phyloP scores from a whole-genome alignment of 2,329 filamentous ascomycete species.

The Cryphonectria carpinicola region DNA sequence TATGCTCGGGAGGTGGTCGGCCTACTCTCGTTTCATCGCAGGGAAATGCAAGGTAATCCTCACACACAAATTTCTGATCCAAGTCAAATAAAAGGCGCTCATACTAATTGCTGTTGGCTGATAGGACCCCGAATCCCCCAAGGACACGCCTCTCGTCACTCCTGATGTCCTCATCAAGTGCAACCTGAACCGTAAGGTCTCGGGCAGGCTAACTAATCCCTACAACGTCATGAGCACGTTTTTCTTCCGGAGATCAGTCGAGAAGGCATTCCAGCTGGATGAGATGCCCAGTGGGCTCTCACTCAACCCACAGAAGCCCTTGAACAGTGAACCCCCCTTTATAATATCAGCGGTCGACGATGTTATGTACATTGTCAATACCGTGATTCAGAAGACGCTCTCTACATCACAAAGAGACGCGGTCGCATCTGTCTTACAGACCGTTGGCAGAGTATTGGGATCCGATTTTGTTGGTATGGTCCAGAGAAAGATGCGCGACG shows the following conservation, averaged over 20 bases:
- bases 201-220: conserved; percentile 72
- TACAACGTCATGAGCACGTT: conserved; percentile 95
- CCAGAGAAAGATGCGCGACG: conserved; percentile 95
- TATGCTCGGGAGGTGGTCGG: conserved; percentile 91
- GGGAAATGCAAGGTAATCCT: conserved; percentile 79
- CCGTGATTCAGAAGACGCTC: conserved; percentile 83
- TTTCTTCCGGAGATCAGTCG: conserved; percentile 93
- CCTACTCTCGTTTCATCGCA: conserved; percentile 88
- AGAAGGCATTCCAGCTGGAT: conserved; percentile 96
- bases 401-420: conserved; percentile 83
- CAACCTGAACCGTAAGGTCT: conserved; percentile 78
- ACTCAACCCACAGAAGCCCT: conserved; percentile 70
- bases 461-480: conserved; percentile 96
- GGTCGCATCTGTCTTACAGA: conserved; percentile 76
- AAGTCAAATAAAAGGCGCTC: conserved; percentile 10
- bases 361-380: conserved; percentile 98
- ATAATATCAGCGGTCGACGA: conserved; percentile 97
- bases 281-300: conserved; percentile 82
- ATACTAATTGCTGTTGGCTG: conserved; percentile 38
- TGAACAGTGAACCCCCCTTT: conserved; percentile 81
- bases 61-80: conserved; percentile 27
- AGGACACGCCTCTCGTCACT: conserved; percentile 62
- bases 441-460: conserved; percentile 77
- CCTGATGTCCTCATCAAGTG: conserved; percentile 80
- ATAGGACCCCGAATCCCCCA: conserved; percentile 56